Conservation (phyloP, 495 filamentous ascomycete species). For the Xeromyces bisporus region DNA sequence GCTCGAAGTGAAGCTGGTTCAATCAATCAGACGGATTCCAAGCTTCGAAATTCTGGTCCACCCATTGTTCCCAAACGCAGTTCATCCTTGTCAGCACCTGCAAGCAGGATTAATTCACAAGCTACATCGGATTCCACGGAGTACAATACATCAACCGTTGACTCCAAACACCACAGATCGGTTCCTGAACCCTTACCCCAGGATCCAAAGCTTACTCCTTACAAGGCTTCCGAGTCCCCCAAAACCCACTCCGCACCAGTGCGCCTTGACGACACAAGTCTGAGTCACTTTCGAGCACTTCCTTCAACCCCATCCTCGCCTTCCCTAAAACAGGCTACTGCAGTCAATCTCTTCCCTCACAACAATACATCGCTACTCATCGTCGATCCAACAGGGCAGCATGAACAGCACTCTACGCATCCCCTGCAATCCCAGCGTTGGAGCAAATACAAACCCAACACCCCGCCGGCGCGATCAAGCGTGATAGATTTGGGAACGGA, state of each 20-base stretch:
- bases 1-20: no score
- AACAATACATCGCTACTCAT: constrained; percentile 69
- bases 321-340: constrained; percentile 47
- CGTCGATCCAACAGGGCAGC: constrained; percentile 63
- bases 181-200: constrained; percentile 3
- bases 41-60: constrained; percentile 16
- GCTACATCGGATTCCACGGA: constrained; percentile 35
- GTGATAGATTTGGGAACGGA: constrained; percentile 26
- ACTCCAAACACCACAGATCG: no score
- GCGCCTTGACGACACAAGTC: constrained; percentile 20
- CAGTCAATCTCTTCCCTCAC: constrained; percentile 70
- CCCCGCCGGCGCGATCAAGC: constrained; percentile 13
- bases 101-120: constrained; percentile 49
- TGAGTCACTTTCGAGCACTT: no score
- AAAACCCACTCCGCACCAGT: constrained; percentile 16
- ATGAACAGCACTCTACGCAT: constrained; percentile 16
- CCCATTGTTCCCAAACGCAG: constrained; percentile 44
- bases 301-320: constrained; percentile 30
- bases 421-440: constrained; percentile 10
- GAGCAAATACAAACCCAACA: constrained; percentile 5
- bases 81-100: constrained; percentile 55
- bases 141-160: no score
- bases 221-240: constrained; percentile 6
- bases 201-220: background rate
- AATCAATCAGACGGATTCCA: constrained; percentile 11